These are phyloP conservation scores for Fusarium sp. DNA, from an alignment of 2,329 filamentous ascomycete species.

Conservation along the genomic window DNA sequence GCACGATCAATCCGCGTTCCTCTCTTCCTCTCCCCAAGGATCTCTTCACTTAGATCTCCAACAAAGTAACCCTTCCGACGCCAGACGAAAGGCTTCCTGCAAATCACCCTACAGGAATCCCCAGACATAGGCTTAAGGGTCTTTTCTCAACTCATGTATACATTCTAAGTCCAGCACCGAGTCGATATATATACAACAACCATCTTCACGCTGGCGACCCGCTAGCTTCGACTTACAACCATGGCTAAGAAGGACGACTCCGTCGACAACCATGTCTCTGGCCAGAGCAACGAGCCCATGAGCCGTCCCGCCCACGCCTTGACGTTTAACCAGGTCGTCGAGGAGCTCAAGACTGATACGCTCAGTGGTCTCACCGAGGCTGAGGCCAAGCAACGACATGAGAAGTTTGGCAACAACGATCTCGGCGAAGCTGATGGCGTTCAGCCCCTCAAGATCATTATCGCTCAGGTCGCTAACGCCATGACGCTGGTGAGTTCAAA, in stretches of 20 bases:
- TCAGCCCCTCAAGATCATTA: slow-evolving; percentile 64
- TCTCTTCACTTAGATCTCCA: slow-evolving; percentile 22
- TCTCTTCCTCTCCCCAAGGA: slow-evolving; percentile 19
- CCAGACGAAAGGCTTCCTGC: slow-evolving; percentile 39
- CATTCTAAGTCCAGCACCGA: background rate
- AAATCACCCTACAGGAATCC: slow-evolving; percentile 27
- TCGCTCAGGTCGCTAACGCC: slow-evolving; percentile 74
- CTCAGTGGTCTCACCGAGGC: slow-evolving; percentile 62
- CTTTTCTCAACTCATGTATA: background rate
- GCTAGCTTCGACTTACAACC: slow-evolving; percentile 19
- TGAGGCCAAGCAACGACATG: slow-evolving; percentile 61
- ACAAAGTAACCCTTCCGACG: slow-evolving; percentile 11
- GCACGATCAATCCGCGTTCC: slow-evolving; percentile 8
- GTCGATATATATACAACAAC: background rate
- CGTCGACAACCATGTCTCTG: slow-evolving; percentile 43
- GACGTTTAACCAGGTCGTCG: slow-evolving; percentile 55
- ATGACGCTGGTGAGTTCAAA: slow-evolving; percentile 67
- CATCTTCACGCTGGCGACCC: slow-evolving; percentile 20
- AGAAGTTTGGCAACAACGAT: slow-evolving; percentile 67
- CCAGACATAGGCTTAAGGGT: slow-evolving; percentile 33
- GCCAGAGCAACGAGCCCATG: slow-evolving; percentile 52
- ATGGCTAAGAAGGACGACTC: slow-evolving; percentile 38
- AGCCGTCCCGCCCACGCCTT: slow-evolving; percentile 67
- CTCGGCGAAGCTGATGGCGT: slow-evolving; percentile 59
- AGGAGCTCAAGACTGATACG: slow-evolving; percentile 62